phyloP scores from a whole-genome alignment of 768 basidiomycete species.

The Lactifluus rugatus region DNA sequence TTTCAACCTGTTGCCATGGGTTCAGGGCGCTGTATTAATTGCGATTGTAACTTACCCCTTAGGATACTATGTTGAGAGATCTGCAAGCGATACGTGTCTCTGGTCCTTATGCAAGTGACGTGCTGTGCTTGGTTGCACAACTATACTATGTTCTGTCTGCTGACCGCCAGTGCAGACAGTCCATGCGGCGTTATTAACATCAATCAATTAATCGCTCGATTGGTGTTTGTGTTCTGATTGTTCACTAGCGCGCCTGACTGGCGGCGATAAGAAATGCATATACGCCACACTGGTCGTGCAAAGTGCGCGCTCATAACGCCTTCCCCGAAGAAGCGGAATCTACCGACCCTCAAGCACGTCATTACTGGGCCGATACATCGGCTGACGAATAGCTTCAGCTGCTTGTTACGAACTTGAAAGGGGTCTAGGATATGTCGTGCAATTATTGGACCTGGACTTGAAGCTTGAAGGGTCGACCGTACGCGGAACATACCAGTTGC shows the following conservation, averaged over 20 bases:
- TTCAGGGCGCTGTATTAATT: not conserved
- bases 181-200: conserved; percentile 36
- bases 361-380: conserved; percentile 35
- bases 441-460: conserved; percentile 37
- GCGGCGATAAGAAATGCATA: conserved; percentile 37
- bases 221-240: not conserved
- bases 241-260: not conserved
- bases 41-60: not conserved
- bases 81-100: conserved; percentile 24
- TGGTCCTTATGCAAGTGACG: conserved; percentile 27
- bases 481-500: conserved; percentile 34
- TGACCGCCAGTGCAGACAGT: conserved; percentile 28
- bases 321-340: conserved; percentile 22
- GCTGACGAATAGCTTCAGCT: conserved; percentile 40
- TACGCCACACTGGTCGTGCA: conserved; percentile 41
- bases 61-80: conserved; percentile 32
- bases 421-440: conserved; percentile 47
- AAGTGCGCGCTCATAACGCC: conserved; percentile 39
- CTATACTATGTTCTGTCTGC: conserved; percentile 41
- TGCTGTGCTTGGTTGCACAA: conserved; percentile 29
- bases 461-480: conserved; percentile 26
- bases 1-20: not conserved
- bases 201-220: conserved; percentile 35
- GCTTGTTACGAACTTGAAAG: conserved; percentile 41
- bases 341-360: conserved; percentile 29